These are phyloP conservation scores for Euphorbia peplus DNA, from an alignment of 345 rosid genomes.

Conservation along the genomic window DNA sequence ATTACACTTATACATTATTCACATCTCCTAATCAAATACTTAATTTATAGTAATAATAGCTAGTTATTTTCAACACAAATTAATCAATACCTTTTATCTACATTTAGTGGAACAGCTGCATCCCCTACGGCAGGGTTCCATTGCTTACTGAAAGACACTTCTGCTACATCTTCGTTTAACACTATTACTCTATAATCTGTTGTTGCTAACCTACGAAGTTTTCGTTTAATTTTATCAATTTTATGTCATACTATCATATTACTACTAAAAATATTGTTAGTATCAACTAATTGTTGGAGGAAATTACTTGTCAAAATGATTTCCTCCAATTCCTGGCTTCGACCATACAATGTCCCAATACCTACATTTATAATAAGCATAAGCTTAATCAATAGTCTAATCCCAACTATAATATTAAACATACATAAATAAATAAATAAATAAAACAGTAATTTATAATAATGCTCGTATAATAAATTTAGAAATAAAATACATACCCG, in stretches of 20 bases:
- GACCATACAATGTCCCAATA: conserved; percentile 29
- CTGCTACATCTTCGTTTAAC: conserved; percentile 19
- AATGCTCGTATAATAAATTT: background rate
- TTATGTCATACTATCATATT: background rate
- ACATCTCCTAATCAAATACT: background rate
- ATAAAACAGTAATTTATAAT: too few relatives aligned
- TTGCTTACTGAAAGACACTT: conserved; percentile 21
- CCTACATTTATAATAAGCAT: conserved; percentile 3
- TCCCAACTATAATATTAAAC: too few relatives aligned
- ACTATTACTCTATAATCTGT: conserved; percentile 15
- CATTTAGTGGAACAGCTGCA: background rate
- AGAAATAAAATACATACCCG: conserved; percentile 13
- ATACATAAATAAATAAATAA: too few relatives aligned
- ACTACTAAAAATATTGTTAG: background rate
- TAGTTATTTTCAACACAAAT: background rate
- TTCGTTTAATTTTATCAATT: background rate
- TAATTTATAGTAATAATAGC: too few relatives aligned
- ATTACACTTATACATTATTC: background rate
- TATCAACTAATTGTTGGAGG: background rate
- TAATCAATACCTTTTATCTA: conserved; percentile 3
- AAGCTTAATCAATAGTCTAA: too few relatives aligned
- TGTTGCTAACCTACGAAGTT: conserved; percentile 43
- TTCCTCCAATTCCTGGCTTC: conserved; percentile 2
- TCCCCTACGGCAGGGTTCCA: background rate
- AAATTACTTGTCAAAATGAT: conserved; percentile 10